These are phyloP conservation scores for Fusarium buharicum DNA, from an alignment of 2,329 filamentous ascomycete genomes.

Conservation along the genomic window DNA sequence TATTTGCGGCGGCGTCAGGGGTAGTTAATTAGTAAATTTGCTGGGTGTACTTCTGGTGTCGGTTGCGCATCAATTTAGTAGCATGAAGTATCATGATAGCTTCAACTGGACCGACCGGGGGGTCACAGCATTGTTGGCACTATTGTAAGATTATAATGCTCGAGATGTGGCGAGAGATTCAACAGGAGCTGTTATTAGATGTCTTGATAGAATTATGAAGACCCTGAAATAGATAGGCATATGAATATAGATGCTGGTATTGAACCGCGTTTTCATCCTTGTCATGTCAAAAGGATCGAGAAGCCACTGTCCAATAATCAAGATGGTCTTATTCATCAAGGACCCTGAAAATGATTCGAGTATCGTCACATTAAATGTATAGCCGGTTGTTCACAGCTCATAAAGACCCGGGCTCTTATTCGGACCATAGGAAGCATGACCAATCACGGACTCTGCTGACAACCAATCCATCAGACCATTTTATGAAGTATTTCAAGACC, in stretches of 20 bases:
- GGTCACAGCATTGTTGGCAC: background rate
- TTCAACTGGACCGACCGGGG: too few species aligned
- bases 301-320: conserved; percentile 41
- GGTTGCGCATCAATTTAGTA: background rate
- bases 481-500: background rate
- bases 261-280: conserved; percentile 6
- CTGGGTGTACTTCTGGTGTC: conserved; percentile 7
- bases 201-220: background rate
- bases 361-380: conserved; percentile 35
- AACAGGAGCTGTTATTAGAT: background rate
- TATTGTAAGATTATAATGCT: background rate
- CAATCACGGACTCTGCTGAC: conserved; percentile 29
- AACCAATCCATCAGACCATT: conserved; percentile 42
- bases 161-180: background rate
- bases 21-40: conserved; percentile 1
- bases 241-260: conserved; percentile 19
- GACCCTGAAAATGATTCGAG: conserved; percentile 41
- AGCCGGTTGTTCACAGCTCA: conserved; percentile 28
- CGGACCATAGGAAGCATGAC: conserved; percentile 26
- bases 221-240: conserved; percentile 11
- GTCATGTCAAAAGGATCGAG: background rate
- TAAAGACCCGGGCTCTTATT: conserved; percentile 43
- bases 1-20: conserved; percentile 14
- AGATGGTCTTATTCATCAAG: conserved; percentile 45
- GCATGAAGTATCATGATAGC: too few species aligned